These are phyloP conservation scores for Euphorbia neoarborescens DNA, from an alignment of 441 rosid species.

Conservation along the genomic window DNA sequence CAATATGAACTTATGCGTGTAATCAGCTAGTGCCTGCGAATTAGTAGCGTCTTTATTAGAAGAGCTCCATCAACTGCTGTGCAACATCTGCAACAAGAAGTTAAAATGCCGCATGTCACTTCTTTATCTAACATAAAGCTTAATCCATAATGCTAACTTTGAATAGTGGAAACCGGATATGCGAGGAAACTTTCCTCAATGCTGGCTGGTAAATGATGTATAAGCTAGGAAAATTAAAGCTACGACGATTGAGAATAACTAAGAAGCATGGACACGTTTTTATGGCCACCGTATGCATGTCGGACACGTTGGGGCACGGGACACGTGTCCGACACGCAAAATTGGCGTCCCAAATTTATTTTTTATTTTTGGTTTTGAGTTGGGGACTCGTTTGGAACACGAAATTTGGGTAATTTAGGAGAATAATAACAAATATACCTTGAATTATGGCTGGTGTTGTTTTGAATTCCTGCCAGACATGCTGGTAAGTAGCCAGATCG, in stretches of 20 bases:
- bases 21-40: slow-evolving; percentile 7
- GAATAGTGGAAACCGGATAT: neutral
- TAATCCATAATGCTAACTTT: neutral
- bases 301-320: too few relatives aligned
- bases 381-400: too few relatives aligned
- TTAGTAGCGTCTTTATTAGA: slow-evolving; percentile 18
- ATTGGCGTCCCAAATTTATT: too few relatives aligned
- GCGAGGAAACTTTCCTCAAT: neutral
- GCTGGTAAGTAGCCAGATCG: slow-evolving; percentile 48
- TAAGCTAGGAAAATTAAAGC: neutral
- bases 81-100: slow-evolving; percentile 49
- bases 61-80: slow-evolving; percentile 69
- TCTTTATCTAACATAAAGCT: neutral
- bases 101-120: neutral
- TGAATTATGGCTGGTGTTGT: slow-evolving; percentile 55
- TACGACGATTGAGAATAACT: too few relatives aligned
- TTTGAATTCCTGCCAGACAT: slow-evolving; percentile 63
- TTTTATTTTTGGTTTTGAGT: too few relatives aligned
- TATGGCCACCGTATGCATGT: too few relatives aligned
- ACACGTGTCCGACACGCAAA: too few relatives aligned
- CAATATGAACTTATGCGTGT: neutral
- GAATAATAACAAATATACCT: slow-evolving; percentile 30
- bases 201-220: neutral
- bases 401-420: too few relatives aligned
- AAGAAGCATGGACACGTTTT: too few relatives aligned